Evolutionary conservation across 306 rosid species (phyloP).

Genomic region (Vicia villosa): DNA sequence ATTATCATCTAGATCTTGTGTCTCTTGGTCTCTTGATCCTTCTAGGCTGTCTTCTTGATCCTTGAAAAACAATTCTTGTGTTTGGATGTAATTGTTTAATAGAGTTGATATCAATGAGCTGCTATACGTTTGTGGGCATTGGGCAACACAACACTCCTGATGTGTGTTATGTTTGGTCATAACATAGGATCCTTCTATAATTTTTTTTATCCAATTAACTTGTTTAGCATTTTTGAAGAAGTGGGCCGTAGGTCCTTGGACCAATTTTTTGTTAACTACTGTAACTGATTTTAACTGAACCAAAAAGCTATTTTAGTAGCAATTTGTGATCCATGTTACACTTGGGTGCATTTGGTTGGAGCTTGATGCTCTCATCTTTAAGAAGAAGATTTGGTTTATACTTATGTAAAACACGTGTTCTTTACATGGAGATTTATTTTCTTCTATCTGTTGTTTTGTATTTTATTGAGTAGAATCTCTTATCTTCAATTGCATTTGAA

Average conservation of each 20-base stretch:
- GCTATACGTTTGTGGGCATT: background rate
- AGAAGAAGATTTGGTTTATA: slow-evolving; percentile 8
- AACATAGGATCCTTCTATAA: slow-evolving; percentile 3
- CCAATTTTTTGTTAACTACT: background rate
- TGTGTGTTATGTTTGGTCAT: slow-evolving; percentile 24
- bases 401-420: slow-evolving; percentile 7
- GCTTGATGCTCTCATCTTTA: slow-evolving; percentile 20
- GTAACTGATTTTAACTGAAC: slow-evolving; percentile 6
- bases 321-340: background rate
- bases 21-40: too few relatives aligned
- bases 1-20: background rate
- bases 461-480: background rate
- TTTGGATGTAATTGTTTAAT: background rate
- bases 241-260: slow-evolving; percentile 9
- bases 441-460: background rate
- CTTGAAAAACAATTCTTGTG: slow-evolving; percentile 8
- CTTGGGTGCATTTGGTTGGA: slow-evolving; percentile 21
- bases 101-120: slow-evolving; percentile 15
- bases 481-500: background rate
- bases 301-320: slow-evolving; percentile 19
- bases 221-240: slow-evolving; percentile 4
- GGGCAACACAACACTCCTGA: slow-evolving; percentile 10
- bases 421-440: background rate
- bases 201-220: slow-evolving; percentile 4
- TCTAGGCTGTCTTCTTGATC: too few relatives aligned